Evolutionary conservation across 177 flowering plant genomes (phyloP).

Genomic region (Vitis hybrid): DNA sequence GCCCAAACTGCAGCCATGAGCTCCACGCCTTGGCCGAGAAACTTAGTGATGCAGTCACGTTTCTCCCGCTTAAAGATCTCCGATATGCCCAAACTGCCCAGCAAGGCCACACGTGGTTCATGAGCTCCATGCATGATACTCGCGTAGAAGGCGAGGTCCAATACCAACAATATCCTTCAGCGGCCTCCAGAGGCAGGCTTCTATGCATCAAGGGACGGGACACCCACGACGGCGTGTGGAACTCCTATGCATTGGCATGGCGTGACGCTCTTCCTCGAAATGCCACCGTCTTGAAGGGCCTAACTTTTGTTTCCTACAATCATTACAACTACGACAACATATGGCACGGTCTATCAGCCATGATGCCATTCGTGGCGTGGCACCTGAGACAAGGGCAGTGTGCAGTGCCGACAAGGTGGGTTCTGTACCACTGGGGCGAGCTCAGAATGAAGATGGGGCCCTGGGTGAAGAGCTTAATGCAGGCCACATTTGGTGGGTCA

Average conservation of each 20-base stretch:
- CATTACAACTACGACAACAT: constrained; percentile 67
- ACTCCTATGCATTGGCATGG: constrained; percentile 77
- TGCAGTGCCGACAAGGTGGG: constrained; percentile 52
- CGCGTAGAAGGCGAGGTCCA: constrained; percentile 63
- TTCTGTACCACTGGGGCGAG: constrained; percentile 80
- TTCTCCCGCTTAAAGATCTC: constrained; percentile 62
- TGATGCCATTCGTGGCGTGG: constrained; percentile 76
- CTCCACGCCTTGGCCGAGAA: constrained; percentile 24
- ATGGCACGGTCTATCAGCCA: constrained; percentile 79
- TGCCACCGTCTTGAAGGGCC: constrained; percentile 47
- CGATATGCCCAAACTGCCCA: constrained; percentile 35
- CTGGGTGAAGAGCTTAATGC: constrained; percentile 53
- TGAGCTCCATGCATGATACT: constrained; percentile 60
- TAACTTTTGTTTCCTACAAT: constrained; percentile 69
- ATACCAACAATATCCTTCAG: constrained; percentile 64
- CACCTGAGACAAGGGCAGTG: constrained; percentile 40
- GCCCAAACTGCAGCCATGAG: constrained; percentile 8
- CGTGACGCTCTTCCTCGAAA: constrained; percentile 55
- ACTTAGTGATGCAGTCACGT: constrained; percentile 55
- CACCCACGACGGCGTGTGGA: constrained; percentile 62
- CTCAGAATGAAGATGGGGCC: constrained; percentile 46
- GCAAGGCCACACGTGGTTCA: constrained; percentile 71
- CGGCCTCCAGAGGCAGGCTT: constrained; percentile 47
- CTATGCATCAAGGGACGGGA: constrained; percentile 69
- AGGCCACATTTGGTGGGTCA: constrained; percentile 43